Evolutionary conservation across 2,329 filamentous ascomycete species (phyloP), one percentile per base, ranked within the genome.

Genomic region (Xylariaceae sp.): DNA sequence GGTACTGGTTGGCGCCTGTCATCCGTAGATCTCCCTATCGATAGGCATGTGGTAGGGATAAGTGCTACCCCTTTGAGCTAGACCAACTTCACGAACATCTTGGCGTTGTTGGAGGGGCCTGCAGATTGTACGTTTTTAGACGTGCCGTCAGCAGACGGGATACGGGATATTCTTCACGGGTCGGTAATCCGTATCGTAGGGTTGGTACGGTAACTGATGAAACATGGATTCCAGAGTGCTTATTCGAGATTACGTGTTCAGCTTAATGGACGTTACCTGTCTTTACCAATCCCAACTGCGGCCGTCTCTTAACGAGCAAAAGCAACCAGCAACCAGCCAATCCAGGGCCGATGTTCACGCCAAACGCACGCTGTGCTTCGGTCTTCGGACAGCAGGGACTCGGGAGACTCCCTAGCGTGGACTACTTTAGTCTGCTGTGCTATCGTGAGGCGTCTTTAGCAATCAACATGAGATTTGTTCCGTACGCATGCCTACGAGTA

Each of bases 391-490:
- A 10, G 37, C 37, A 10, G 9, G 37, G 11, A 41, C 9, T 41
- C 37, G 9, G 37, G 7, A 41, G 37, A 41, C 37, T 8, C 37
- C 37, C 37, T 41, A 41, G 8, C 37, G 37, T 41, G 37, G 37
- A 41, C 23, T 30, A 30, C 23, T 30, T 41, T 41, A 23, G 54
- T 13, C n/a, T 49, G 49, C 49, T 18, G 10, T 45, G 53, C 37
- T 55, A 57, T 62, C 51, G 53, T 58, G 55, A 58, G 58, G 50
- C 53, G 54, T 52, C 30, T 47, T n/a, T 45, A 58, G 50, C 37
- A 41, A 41, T 41, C 9, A 8, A 41, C 11, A 30, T 58, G 55
- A 60, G 50, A 53, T 48, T 17, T 54, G 48, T 55, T 23, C 44
- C 44, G 55, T 39, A 11, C 44, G 51, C 37, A 55, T 53, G 23